phyloP scores from a whole-genome alignment of 2,329 filamentous ascomycete genomes.

The Podosphaera fusca region DNA sequence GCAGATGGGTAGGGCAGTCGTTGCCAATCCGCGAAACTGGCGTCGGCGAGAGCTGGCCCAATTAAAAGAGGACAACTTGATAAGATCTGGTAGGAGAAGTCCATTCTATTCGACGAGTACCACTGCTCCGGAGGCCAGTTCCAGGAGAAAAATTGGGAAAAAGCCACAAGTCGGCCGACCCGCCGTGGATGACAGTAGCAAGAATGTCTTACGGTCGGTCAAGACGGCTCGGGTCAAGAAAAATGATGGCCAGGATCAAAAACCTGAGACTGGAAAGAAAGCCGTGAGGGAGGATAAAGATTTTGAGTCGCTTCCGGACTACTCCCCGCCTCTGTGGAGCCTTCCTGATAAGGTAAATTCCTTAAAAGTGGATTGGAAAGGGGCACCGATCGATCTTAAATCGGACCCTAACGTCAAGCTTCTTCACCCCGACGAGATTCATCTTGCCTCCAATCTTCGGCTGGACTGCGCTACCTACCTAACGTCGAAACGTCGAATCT shows the following conservation, averaged over 20 bases:
- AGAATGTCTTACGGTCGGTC: not conserved
- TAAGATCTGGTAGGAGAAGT: constrained; percentile 6
- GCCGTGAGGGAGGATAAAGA: constrained; percentile 65
- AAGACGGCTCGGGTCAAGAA: constrained; percentile 1
- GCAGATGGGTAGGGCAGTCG: constrained; percentile 21
- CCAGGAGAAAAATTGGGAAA: not conserved
- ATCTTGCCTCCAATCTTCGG: constrained; percentile 54
- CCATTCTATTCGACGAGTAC: no score
- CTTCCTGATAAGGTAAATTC: constrained; percentile 43
- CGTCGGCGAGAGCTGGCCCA: constrained; percentile 11
- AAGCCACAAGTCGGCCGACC: not conserved
- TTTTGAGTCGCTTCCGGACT: constrained; percentile 48
- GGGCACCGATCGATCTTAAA: constrained; percentile 51
- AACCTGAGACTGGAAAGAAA: constrained; percentile 19
- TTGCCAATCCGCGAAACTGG: constrained; percentile 11
- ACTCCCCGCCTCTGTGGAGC: constrained; percentile 43
- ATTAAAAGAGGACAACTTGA: constrained; percentile 10
- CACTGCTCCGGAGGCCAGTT: not conserved
- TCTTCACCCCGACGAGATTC: constrained; percentile 57
- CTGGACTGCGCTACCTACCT: constrained; percentile 76
- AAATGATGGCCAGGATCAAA: constrained; percentile 4
- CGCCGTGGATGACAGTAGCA: not conserved
- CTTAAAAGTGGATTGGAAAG: constrained; percentile 76
- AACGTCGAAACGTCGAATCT: constrained; percentile 81
- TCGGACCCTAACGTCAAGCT: constrained; percentile 45